Evolutionary conservation across 345 rosid species (phyloP).

Genomic region (Eucalyptus urophylla): DNA sequence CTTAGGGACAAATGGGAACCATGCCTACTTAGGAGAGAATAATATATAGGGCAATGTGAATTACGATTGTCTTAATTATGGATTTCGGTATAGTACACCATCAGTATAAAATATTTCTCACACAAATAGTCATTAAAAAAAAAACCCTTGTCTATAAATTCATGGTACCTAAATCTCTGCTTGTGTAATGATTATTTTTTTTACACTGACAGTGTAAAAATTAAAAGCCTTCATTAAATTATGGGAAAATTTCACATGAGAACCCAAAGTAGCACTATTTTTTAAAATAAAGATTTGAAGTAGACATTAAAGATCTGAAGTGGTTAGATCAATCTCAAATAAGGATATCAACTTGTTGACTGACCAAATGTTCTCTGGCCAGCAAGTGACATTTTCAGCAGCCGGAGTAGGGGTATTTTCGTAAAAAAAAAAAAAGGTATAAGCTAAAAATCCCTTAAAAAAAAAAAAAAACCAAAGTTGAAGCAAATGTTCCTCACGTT

Average conservation of each 20-base stretch:
- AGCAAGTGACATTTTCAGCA: not conserved
- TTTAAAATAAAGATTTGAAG: no score
- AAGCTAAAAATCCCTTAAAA: not conserved
- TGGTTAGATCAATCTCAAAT: not conserved
- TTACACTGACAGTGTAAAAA: no score
- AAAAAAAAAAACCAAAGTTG: not conserved
- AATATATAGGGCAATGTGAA: not conserved
- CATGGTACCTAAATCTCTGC: not conserved
- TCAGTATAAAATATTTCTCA: not conserved
- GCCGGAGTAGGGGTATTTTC: not conserved
- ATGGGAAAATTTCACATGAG: no score
- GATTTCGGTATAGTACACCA: not conserved
- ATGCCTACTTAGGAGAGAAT: not conserved
- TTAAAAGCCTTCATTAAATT: not conserved
- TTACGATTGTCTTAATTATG: not conserved
- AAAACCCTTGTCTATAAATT: no score
- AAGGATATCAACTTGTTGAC: no score
- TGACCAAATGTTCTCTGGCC: accelerated
- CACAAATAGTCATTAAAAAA: not conserved
- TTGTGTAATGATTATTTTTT: not conserved
- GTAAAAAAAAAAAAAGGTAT: no score
- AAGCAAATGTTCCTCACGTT: not conserved
- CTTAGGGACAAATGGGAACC: not conserved
- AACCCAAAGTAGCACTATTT: no score
- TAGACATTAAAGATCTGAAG: no score